Conservation (phyloP, 2,329 filamentous ascomycete species). For the Cryphonectria carpinicola region DNA sequence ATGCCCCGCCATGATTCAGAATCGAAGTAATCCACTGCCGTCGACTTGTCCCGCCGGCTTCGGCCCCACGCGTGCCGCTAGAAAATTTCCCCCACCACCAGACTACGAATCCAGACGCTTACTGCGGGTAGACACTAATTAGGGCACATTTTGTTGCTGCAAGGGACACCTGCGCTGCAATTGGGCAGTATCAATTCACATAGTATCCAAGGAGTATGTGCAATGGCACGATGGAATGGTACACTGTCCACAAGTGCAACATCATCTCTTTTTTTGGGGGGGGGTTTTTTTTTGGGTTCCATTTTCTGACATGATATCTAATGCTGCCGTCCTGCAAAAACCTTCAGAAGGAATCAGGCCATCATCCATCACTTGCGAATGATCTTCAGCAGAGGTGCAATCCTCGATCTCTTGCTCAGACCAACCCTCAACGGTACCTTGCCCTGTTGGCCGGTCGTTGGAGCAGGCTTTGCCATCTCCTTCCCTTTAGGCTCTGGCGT, state of each 20-base stretch:
- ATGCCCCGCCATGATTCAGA: slow-evolving; percentile 15
- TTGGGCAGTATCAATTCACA: background rate
- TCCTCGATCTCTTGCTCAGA: slow-evolving; percentile 53
- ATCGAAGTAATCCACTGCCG: slow-evolving; percentile 9
- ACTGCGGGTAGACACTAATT: background rate
- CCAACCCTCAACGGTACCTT: slow-evolving; percentile 55
- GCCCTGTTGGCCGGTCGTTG: slow-evolving; percentile 30
- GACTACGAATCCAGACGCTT: background rate
- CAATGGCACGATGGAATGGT: too few species aligned
- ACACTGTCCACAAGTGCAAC: background rate
- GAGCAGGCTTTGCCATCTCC: slow-evolving; percentile 20
- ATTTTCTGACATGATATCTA: background rate
- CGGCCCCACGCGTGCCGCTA: slow-evolving; percentile 22
- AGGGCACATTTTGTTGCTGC: background rate
- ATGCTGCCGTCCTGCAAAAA: background rate
- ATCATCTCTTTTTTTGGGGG: background rate
- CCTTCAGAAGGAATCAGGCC: background rate
- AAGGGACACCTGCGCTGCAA: background rate
- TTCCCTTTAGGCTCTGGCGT: slow-evolving; percentile 27
- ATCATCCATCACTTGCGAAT: slow-evolving; percentile 43
- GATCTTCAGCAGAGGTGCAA: slow-evolving; percentile 56
- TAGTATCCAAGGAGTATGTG: background rate
- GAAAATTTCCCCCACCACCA: slow-evolving; percentile 15
- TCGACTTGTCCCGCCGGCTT: slow-evolving; percentile 15
- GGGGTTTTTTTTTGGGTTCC: background rate